A percentile compares a stretch with the other conserved stretches of the same genome.
These are phyloP conservation scores for Tolypocladium album DNA, from an alignment of 2,329 filamentous ascomycete species.

Conservation along the genomic window DNA sequence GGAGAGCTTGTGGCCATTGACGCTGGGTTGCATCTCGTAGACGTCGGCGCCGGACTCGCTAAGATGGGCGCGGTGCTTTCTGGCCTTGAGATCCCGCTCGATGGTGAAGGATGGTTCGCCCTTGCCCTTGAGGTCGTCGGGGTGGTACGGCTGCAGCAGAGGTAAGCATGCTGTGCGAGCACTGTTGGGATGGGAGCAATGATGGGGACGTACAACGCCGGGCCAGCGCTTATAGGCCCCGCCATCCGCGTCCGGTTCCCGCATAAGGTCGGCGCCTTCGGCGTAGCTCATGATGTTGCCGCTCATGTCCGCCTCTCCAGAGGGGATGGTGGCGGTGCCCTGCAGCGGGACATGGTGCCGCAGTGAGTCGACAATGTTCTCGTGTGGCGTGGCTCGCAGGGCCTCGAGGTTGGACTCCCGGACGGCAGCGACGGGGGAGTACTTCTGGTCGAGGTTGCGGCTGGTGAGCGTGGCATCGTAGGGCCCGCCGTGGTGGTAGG, in stretches of 20 bases:
- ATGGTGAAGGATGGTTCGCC: constrained; percentile 65
- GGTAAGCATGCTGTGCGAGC: background rate
- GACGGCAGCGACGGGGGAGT: constrained; percentile 69
- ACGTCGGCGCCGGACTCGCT: constrained; percentile 17
- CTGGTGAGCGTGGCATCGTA: constrained; percentile 74
- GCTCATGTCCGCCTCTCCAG: constrained; percentile 55
- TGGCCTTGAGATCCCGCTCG: constrained; percentile 55
- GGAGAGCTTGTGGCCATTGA: constrained; percentile 8
- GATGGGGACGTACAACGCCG: constrained; percentile 51
- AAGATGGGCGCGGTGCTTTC: constrained; percentile 24
- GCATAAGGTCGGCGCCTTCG: constrained; percentile 80
- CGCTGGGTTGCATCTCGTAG: constrained; percentile 38
- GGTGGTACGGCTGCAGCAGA: constrained; percentile 48
- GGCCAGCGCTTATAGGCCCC: constrained; percentile 72
- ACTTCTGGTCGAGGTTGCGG: constrained; percentile 53
- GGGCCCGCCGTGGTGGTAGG: constrained; percentile 84
- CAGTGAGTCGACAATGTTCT: constrained; percentile 67
- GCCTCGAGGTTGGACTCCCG: constrained; percentile 63
- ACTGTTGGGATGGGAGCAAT: background rate
- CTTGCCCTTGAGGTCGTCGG: constrained; percentile 73
- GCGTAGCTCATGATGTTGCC: constrained; percentile 68
- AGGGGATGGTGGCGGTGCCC: constrained; percentile 66
- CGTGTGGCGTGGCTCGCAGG: constrained; percentile 66
- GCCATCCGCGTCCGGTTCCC: constrained; percentile 54
- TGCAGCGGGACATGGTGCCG: constrained; percentile 67